Evolutionary conservation across 2,329 filamentous ascomycete species (phyloP).

Genomic region (Rhynchosporium graminicola): DNA sequence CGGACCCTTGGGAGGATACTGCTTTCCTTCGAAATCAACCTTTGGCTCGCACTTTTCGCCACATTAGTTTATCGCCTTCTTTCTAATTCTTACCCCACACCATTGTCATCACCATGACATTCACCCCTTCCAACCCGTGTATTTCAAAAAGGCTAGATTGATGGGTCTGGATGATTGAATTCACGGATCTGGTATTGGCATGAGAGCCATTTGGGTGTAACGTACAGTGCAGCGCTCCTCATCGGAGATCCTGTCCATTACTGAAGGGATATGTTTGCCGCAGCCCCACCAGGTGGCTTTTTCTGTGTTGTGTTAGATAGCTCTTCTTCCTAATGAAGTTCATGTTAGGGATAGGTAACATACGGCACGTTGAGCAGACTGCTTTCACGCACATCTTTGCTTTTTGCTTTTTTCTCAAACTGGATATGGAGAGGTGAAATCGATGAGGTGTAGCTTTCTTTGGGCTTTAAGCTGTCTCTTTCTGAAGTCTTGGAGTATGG

Average conservation of each 20-base stretch:
- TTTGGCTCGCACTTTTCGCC: conserved; percentile 47
- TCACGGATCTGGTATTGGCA: too few species aligned
- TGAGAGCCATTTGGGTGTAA: too few species aligned
- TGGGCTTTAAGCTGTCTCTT: too few species aligned
- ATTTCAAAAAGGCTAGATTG: background rate
- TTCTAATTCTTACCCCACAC: too few species aligned
- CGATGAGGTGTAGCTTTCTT: too few species aligned
- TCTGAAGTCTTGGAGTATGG: background rate
- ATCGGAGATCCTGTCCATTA: conserved; percentile 53
- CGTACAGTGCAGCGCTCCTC: conserved; percentile 51
- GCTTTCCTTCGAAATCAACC: conserved; percentile 51
- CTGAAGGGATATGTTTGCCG: conserved; percentile 50
- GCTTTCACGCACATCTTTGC: conserved; percentile 43
- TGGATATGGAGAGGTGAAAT: background rate
- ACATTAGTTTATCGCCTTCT: background rate
- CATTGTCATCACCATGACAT: background rate
- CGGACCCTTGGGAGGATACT: conserved; percentile 55
- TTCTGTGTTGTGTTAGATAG: conserved; percentile 39
- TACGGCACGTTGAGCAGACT: conserved; percentile 53
- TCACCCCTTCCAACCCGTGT: background rate
- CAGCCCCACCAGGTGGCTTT: conserved; percentile 57
- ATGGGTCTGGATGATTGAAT: too few species aligned
- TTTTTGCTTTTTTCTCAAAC: background rate
- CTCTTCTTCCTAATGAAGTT: background rate
- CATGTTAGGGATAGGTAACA: conserved; percentile 25